These are phyloP conservation scores for Nicotiana sylvestris DNA, from an alignment of 257 asterid species.

Conservation along the genomic window DNA sequence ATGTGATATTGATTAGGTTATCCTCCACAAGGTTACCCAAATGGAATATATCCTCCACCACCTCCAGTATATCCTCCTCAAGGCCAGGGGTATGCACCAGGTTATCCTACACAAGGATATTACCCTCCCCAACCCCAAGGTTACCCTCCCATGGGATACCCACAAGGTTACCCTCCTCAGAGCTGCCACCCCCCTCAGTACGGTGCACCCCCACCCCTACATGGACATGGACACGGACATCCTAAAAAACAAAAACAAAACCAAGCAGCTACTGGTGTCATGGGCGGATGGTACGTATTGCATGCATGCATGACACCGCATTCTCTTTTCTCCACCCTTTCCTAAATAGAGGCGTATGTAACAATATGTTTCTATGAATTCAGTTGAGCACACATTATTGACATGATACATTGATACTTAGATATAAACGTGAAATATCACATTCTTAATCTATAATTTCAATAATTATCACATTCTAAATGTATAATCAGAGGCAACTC, in stretches of 20 bases:
- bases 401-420: too few species aligned
- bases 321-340: too few species aligned
- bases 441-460: too few species aligned
- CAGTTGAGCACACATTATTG: too few species aligned
- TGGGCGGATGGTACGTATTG: slow-evolving; percentile 5
- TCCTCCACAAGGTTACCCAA: not conserved
- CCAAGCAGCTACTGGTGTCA: not conserved
- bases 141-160: not conserved
- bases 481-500: too few species aligned
- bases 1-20: not conserved
- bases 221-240: not conserved
- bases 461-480: too few species aligned
- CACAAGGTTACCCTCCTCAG: not conserved
- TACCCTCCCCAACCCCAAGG: slow-evolving; percentile 1
- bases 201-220: slow-evolving; percentile 10
- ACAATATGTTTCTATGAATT: too few species aligned
- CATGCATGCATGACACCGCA: too few species aligned
- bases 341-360: too few species aligned
- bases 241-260: not conserved
- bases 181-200: not conserved
- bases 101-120: not conserved
- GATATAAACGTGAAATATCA: too few species aligned
- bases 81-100: not conserved
- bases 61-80: not conserved
- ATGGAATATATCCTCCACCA: not conserved